Evolutionary conservation across 495 filamentous ascomycete genomes (phyloP).

Genomic region (Tuber calosporum): DNA sequence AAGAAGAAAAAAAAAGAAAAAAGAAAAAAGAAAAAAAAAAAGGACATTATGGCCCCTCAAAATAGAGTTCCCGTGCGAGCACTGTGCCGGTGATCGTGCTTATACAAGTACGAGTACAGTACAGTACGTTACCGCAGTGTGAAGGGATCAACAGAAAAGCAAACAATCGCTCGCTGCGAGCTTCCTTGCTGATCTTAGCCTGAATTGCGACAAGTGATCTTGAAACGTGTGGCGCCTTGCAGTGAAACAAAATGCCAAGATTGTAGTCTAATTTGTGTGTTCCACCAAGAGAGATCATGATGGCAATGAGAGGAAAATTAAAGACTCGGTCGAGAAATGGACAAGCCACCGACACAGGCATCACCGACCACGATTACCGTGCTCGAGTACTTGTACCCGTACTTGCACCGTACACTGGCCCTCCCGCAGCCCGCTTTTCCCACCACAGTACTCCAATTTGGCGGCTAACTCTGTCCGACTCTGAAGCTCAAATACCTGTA

Average conservation of each 20-base stretch:
- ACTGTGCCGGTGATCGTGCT: too few relatives aligned
- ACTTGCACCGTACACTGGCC: not conserved
- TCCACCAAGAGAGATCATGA: not conserved
- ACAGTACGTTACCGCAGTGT: too few relatives aligned
- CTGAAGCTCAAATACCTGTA: not conserved
- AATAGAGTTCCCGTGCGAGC: not conserved
- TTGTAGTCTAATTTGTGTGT: not conserved
- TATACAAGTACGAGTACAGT: too few relatives aligned
- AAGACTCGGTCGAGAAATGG: not conserved
- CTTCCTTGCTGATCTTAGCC: constrained; percentile 25
- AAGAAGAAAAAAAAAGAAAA: not conserved
- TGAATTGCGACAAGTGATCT: constrained; percentile 36
- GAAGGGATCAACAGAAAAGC: constrained; percentile 6
- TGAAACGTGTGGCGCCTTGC: constrained; percentile 37
- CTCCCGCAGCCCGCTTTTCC: constrained; percentile 2
- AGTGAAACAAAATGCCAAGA: constrained; percentile 21
- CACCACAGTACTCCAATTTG: not conserved
- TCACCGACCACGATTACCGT: not conserved
- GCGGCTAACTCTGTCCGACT: not conserved
- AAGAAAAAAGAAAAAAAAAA: not conserved
- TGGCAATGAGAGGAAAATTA: not conserved
- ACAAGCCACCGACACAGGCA: not conserved
- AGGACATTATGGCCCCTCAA: not conserved
- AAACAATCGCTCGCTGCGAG: constrained; percentile 26
- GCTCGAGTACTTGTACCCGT: not conserved